phyloP scores from a whole-genome alignment of 2,329 filamentous ascomycete genomes.

The Penicillium capsulatum region DNA sequence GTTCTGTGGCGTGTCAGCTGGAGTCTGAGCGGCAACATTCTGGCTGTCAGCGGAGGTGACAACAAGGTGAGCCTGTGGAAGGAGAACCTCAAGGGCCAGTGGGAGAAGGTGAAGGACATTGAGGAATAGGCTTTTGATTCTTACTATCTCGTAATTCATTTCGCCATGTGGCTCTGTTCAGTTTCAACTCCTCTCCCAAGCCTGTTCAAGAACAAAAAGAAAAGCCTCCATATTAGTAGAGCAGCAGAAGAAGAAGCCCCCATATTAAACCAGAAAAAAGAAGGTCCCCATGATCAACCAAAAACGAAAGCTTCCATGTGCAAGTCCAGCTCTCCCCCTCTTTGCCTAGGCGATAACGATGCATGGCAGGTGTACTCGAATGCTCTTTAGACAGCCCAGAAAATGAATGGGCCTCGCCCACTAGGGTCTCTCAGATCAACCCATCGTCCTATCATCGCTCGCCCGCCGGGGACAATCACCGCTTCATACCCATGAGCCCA shows the following conservation, averaged over 20 bases:
- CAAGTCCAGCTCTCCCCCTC: too few species aligned
- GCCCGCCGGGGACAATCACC: conserved; percentile 44
- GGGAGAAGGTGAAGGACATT: conserved; percentile 96
- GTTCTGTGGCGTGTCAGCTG: conserved; percentile 96
- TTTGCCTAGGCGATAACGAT: too few species aligned
- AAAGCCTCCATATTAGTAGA: too few species aligned
- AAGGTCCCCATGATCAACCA: too few species aligned
- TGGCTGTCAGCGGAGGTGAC: conserved; percentile 88
- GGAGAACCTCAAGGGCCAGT: conserved; percentile 92
- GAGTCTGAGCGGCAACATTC: conserved; percentile 93
- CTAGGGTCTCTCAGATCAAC: conserved; percentile 23
- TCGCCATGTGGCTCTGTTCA: conserved; percentile 13
- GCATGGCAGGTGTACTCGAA: too few species aligned
- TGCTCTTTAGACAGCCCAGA: conserved; percentile 29
- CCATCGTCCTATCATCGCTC: conserved; percentile 51
- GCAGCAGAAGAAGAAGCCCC: too few species aligned
- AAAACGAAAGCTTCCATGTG: too few species aligned
- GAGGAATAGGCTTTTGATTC: conserved; percentile 60
- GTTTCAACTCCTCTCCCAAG: conserved; percentile 5
- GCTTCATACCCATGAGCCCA: conserved; percentile 48
- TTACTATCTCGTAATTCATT: conserved; percentile 15
- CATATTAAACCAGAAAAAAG: too few species aligned
- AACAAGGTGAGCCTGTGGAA: conserved; percentile 99
- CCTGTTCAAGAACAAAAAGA: too few species aligned
- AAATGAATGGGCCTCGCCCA: conserved; percentile 30